Conservation (phyloP, 345 rosid genomes). For the Acer yangbiense region DNA sequence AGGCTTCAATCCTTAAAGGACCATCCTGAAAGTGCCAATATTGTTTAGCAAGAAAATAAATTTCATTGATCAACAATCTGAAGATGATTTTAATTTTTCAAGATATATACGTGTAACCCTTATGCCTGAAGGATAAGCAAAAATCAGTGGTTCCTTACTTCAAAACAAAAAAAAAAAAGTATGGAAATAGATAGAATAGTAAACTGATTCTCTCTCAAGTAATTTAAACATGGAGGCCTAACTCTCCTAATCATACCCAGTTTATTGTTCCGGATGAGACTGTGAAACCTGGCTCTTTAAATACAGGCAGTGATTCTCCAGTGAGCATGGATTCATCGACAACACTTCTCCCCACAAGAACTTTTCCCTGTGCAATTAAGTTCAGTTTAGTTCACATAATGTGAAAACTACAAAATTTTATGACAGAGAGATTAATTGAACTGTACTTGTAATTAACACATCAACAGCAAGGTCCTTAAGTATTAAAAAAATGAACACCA, state of each 20-base stretch:
- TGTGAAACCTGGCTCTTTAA: conserved; percentile 67
- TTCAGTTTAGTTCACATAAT: conserved; percentile 19
- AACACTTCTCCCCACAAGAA: conserved; percentile 91
- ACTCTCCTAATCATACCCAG: conserved; percentile 56
- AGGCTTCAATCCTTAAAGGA: conserved; percentile 81
- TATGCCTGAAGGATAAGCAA: conserved; percentile 8
- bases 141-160: conserved; percentile 4
- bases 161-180: background rate
- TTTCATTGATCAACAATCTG: conserved; percentile 12
- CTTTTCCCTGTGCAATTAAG: conserved; percentile 58
- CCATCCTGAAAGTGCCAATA: conserved; percentile 64
- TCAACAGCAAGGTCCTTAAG: conserved; percentile 3
- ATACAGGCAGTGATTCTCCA: conserved; percentile 93
- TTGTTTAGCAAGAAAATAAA: conserved; percentile 6
- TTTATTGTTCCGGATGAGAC: conserved; percentile 96
- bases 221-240: background rate
- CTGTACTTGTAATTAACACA: background rate
- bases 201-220: background rate
- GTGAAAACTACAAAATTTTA: background rate
- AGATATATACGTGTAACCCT: background rate
- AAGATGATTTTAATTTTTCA: background rate
- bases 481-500: background rate
- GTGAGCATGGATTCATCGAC: conserved; percentile 99
- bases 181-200: background rate
- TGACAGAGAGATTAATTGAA: background rate